phyloP scores from a whole-genome alignment of 2,329 filamentous ascomycete genomes.

The Cladosporium sp. region DNA sequence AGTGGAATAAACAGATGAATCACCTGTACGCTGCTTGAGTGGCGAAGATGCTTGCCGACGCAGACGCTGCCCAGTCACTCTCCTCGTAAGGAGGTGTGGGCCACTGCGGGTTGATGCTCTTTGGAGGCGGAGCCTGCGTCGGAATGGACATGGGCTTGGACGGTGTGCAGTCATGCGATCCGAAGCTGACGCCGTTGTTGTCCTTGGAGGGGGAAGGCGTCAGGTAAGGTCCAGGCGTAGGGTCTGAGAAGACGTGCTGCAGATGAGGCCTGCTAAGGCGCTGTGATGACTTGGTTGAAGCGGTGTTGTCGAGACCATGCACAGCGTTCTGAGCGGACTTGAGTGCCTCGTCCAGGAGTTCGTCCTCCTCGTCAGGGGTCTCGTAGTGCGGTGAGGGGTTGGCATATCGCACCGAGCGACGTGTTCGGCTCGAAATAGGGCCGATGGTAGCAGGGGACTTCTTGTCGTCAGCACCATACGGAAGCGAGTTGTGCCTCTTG shows the following conservation, averaged over 20 bases:
- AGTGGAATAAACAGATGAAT: neutral
- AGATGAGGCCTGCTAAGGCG: conserved; percentile 15
- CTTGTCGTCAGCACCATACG: conserved; percentile 46
- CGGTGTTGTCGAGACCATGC: conserved; percentile 59
- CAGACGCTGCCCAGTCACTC: conserved; percentile 82
- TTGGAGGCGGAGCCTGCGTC: conserved; percentile 51
- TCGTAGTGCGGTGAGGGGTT: conserved; percentile 84
- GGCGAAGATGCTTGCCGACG: conserved; percentile 76
- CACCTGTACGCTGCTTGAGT: conserved; percentile 51
- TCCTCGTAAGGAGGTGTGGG: conserved; percentile 95
- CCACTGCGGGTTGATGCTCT: conserved; percentile 65
- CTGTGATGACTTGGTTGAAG: conserved; percentile 19
- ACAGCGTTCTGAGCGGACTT: conserved; percentile 72
- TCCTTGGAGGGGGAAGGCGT: conserved; percentile 78
- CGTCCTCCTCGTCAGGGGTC: conserved; percentile 93
- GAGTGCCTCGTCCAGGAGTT: conserved; percentile 85
- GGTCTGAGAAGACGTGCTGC: conserved; percentile 62
- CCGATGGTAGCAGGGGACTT: conserved; percentile 48
- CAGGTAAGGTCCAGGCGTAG: conserved; percentile 53
- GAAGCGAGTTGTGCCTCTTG: conserved; percentile 47
- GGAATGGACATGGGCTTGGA: conserved; percentile 69
- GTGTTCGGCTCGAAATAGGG: conserved; percentile 74
- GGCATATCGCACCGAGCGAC: conserved; percentile 68
- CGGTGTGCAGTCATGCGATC: conserved; percentile 57
- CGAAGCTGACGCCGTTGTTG: conserved; percentile 71